Evolutionary conservation across 1,139 yeast genomes (phyloP).

Genomic region (Kluyveromyces sp.): DNA sequence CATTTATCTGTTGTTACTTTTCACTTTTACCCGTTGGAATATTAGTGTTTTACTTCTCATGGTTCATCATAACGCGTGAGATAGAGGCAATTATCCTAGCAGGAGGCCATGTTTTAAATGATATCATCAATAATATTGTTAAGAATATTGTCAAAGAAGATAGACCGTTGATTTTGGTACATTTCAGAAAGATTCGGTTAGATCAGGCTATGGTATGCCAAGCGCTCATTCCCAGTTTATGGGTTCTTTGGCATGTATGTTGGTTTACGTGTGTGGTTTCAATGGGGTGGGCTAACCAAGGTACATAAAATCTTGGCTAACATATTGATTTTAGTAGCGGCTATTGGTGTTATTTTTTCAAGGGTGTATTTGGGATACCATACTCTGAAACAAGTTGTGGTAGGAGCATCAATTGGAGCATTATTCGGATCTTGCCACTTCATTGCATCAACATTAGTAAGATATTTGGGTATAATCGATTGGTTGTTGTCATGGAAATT

Average conservation of each 20-base stretch:
- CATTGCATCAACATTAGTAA: slow-evolving; percentile 39
- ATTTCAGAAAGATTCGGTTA: slow-evolving; percentile 38
- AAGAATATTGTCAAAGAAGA: slow-evolving; percentile 62
- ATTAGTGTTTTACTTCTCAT: slow-evolving; percentile 71
- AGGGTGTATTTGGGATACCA: slow-evolving; percentile 78
- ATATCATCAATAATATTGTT: slow-evolving; percentile 58
- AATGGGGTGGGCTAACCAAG: slow-evolving; percentile 33
- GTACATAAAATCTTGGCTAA: slow-evolving; percentile 26
- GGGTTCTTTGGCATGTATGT: slow-evolving; percentile 71
- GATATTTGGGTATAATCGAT: slow-evolving; percentile 56
- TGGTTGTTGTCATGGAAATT: slow-evolving; percentile 48
- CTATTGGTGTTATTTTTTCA: slow-evolving; percentile 56
- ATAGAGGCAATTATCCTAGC: slow-evolving; percentile 78
- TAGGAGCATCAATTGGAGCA: slow-evolving; percentile 62
- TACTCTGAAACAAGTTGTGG: slow-evolving; percentile 59
- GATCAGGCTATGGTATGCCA: slow-evolving; percentile 88
- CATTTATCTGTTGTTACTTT: slow-evolving; percentile 59
- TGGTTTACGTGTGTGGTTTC: slow-evolving; percentile 40
- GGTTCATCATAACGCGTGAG: slow-evolving; percentile 78
- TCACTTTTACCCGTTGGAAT: slow-evolving; percentile 79
- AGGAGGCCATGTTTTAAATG: slow-evolving; percentile 79
- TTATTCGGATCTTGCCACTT: slow-evolving; percentile 55
- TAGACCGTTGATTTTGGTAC: slow-evolving; percentile 52
- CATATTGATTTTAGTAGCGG: slow-evolving; percentile 20
- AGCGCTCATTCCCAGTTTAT: slow-evolving; percentile 94